phyloP scores from a whole-genome alignment of 768 basidiomycete genomes.

The Suillus placidus region DNA sequence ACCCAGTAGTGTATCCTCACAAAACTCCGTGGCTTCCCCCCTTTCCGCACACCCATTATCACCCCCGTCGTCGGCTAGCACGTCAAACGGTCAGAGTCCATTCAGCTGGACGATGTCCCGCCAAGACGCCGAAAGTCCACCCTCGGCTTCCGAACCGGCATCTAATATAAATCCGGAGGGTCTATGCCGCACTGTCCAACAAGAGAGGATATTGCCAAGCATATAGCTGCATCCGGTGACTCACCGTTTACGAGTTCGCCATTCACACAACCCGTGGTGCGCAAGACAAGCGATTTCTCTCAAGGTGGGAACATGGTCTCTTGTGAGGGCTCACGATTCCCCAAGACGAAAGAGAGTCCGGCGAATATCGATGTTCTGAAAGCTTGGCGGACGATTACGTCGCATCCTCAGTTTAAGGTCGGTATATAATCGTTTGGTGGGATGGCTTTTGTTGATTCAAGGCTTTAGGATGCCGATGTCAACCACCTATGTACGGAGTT shows the following conservation, averaged over 20 bases:
- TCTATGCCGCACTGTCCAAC: slow-evolving; percentile 39
- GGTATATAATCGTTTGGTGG: slow-evolving; percentile 25
- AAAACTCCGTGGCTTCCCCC: slow-evolving; percentile 9
- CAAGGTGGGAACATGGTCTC: slow-evolving; percentile 54
- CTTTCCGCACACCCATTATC: slow-evolving; percentile 26
- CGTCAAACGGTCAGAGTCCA: slow-evolving; percentile 27
- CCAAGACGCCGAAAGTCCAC: slow-evolving; percentile 30
- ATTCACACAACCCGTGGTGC: slow-evolving; percentile 31
- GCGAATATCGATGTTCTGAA: slow-evolving; percentile 76
- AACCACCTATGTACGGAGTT: slow-evolving; percentile 81
- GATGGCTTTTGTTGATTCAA: slow-evolving; percentile 8
- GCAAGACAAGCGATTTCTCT: slow-evolving; percentile 47
- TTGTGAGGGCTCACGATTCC: slow-evolving; percentile 70
- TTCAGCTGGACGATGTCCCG: slow-evolving; percentile 33
- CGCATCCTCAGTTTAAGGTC: slow-evolving; percentile 77
- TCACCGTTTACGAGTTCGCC: slow-evolving; percentile 53
- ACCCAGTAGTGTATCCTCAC: slow-evolving; percentile 21
- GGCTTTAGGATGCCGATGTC: slow-evolving; percentile 68
- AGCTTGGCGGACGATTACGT: slow-evolving; percentile 78
- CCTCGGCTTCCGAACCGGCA: slow-evolving; percentile 44
- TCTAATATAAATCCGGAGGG: slow-evolving; percentile 25
- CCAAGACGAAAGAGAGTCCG: slow-evolving; percentile 67
- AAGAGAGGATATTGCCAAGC: slow-evolving; percentile 52
- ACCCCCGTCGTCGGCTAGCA: slow-evolving; percentile 26
- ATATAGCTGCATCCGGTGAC: slow-evolving; percentile 55